phyloP scores from a whole-genome alignment of 768 basidiomycete genomes.

The Gyrodon lividus region DNA sequence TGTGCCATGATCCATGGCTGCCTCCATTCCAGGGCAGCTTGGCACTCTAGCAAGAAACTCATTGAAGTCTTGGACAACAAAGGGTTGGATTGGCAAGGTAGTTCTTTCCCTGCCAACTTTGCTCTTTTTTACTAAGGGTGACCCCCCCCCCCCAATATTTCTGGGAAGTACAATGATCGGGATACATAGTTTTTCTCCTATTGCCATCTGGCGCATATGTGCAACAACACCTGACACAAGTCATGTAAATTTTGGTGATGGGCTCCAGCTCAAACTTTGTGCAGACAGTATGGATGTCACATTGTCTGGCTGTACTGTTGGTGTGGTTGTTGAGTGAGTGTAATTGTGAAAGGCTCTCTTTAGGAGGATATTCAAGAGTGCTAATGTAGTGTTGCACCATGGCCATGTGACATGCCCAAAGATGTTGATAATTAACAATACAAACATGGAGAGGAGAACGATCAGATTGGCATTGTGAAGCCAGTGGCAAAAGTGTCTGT shows the following conservation, averaged over 20 bases:
- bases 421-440: conserved; percentile 1
- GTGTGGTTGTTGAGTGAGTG: background rate
- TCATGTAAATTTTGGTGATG: conserved; percentile 15
- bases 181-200: conserved; percentile 5
- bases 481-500: too few species aligned
- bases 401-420: conserved; percentile 3
- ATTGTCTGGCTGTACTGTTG: background rate
- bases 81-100: conserved; percentile 12
- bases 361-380: conserved; percentile 3
- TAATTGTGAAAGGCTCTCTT: background rate
- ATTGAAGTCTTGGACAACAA: conserved; percentile 27
- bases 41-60: conserved; percentile 30
- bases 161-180: conserved; percentile 20
- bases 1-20: conserved; percentile 22
- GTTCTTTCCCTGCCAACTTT: background rate
- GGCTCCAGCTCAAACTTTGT: conserved; percentile 20
- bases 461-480: conserved; percentile 2
- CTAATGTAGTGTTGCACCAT: conserved; percentile 5
- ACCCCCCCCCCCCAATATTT: conserved; percentile 11
- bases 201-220: conserved; percentile 13
- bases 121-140: background rate
- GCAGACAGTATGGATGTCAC: conserved; percentile 18
- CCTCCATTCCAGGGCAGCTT: conserved; percentile 25
- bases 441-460: conserved; percentile 1
- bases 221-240: conserved; percentile 28